Conservation (phyloP, 1,139 yeast species). For the Nakaseomyces sp. region DNA sequence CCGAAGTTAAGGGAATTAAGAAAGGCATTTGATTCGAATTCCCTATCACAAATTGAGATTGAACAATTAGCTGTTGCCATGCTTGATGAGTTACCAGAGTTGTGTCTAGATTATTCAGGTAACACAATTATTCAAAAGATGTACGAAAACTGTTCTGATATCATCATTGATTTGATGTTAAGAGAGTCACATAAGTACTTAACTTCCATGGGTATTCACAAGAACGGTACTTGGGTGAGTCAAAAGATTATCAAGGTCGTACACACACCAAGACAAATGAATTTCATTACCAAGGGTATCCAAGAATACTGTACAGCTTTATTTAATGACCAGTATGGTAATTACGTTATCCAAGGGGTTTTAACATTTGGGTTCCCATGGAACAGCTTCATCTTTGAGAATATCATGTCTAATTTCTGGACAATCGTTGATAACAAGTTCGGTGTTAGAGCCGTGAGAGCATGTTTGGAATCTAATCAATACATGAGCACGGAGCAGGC, state of each 20-base stretch:
- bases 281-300: conserved; percentile 56
- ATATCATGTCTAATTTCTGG: conserved; percentile 66
- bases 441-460: conserved; percentile 88
- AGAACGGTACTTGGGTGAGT: conserved; percentile 97
- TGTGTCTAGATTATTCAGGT: conserved; percentile 84
- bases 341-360: conserved; percentile 88
- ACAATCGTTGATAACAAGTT: conserved; percentile 79
- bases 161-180: conserved; percentile 69
- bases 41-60: conserved; percentile 41
- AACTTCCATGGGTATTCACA: conserved; percentile 86
- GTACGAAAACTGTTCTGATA: conserved; percentile 59
- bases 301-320: conserved; percentile 74
- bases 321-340: conserved; percentile 89
- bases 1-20: conserved; percentile 59
- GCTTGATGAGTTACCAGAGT: conserved; percentile 79
- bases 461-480: conserved; percentile 70
- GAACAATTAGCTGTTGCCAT: conserved; percentile 76
- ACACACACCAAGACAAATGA: conserved; percentile 55
- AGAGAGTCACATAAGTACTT: conserved; percentile 65
- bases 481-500: conserved; percentile 53
- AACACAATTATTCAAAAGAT: conserved; percentile 88
- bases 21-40: conserved; percentile 40
- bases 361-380: conserved; percentile 77
- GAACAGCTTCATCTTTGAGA: conserved; percentile 80
- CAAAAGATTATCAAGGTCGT: conserved; percentile 81